Base-by-base conservation (phyloP, 352 stramenopile genomes). In the Pythium guiyangense region DNA sequence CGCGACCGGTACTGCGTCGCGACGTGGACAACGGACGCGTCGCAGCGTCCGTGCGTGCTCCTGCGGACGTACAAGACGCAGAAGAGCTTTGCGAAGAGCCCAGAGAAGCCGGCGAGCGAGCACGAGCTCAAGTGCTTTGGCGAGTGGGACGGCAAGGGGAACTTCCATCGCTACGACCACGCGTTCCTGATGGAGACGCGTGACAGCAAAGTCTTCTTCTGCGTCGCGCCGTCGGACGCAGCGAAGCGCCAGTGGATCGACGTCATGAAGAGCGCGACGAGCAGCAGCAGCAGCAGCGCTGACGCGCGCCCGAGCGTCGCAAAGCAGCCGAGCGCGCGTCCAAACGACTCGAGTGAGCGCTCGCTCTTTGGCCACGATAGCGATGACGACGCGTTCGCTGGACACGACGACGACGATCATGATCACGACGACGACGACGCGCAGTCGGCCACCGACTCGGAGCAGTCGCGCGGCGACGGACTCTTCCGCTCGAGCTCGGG, bases 1-100 rank as follows among this genome's bases (percentile, higher is more conserved):
- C 81, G 76, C 56, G 75, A 90, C 57, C 77, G 84, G 43, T 94
- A 94, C 63, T 94, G 84, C 55, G 81, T 94, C 52, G 79, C 78
- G 18, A 82, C 76, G 63, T 86, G 67, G 67, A 74, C 85, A 47
- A 34, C 84, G 46, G 67, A 85, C 60, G 57, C 55, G 14, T 60
- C 67, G 22, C 66, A 70, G 12, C 62, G 61, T 49, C 77, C 76
- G 55, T 82, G 62, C 53, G 73, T 89, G n/a, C 69, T 90, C 56
- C 52, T 94, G 64, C 79, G 79, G 22, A 82, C 78, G 54, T 92
- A 86, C 70, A 89, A 90, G 67, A 73, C 51, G 42, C 61, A 69
- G 20, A 65, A 66, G 29, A 56, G 46, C 25, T 88, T 82, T 62
- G 53, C 69, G 45, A 69, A 68, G 37, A 59, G 73, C 18, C 73